Conservation (phyloP, 2,329 filamentous ascomycete species). For the Fusarium continuum region DNA sequence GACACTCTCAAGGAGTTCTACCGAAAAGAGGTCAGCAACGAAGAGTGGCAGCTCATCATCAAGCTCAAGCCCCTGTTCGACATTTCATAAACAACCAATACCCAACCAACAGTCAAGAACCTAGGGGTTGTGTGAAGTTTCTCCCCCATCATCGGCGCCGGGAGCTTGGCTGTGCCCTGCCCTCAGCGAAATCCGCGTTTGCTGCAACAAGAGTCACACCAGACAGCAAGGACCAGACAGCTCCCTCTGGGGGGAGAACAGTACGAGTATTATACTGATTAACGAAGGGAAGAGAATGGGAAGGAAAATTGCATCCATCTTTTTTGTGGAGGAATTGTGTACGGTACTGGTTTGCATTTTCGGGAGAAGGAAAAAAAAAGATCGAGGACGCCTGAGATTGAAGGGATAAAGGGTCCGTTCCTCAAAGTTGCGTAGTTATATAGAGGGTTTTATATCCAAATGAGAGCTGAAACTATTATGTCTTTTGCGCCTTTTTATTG, state of each 20-base stretch:
- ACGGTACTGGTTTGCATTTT: conserved; percentile 23
- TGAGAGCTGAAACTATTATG: conserved; percentile 8
- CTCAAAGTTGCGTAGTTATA: conserved; percentile 5
- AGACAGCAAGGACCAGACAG: background rate
- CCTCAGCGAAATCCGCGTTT: background rate
- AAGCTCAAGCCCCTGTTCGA: conserved; percentile 97
- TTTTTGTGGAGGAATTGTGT: conserved; percentile 12
- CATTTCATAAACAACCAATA: conserved; percentile 67
- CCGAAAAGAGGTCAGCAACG: conserved; percentile 83
- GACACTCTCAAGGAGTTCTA: conserved; percentile 98
- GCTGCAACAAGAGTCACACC: background rate
- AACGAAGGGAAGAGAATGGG: conserved; percentile 4
- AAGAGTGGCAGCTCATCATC: conserved; percentile 94
- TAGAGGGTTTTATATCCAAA: conserved; percentile 19
- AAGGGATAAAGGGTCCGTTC: background rate
- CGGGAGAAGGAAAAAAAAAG: conserved; percentile 8
- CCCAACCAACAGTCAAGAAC: background rate
- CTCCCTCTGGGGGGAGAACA: conserved; percentile 2
- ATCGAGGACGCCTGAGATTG: conserved; percentile 7
- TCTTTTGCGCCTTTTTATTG: too few relatives aligned
- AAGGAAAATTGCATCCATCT: conserved; percentile 24
- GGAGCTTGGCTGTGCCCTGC: conserved; percentile 1
- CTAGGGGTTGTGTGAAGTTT: background rate
- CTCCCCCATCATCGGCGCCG: conserved; percentile 6
- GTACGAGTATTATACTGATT: conserved; percentile 8